phyloP scores from a whole-genome alignment of 805 yeast genomes.

The Maudiozyma pseudohumilis region DNA sequence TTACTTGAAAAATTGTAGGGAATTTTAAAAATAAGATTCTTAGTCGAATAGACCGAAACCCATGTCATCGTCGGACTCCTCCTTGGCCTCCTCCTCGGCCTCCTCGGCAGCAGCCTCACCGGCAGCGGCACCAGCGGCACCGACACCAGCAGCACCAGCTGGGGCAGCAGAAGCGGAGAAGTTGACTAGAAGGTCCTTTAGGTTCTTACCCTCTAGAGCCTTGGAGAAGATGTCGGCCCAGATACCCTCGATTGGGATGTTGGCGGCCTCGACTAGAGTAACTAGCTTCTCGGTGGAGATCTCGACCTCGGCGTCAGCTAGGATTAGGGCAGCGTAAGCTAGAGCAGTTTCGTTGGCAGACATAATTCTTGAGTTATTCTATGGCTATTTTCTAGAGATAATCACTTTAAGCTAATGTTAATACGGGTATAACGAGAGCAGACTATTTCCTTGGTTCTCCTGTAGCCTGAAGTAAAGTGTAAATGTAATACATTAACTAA shows the following conservation, averaged over 20 bases:
- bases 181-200: conserved; percentile 56
- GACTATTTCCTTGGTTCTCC: conserved; percentile 27
- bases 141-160: conserved; percentile 32
- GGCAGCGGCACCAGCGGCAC: conserved; percentile 37
- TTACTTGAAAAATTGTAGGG: not conserved
- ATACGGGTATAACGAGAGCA: conserved; percentile 20
- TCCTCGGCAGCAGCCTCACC: conserved; percentile 35
- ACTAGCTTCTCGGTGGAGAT: conserved; percentile 74
- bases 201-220: conserved; percentile 73
- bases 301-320: conserved; percentile 95
- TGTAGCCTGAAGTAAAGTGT: not conserved
- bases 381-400: conserved; percentile 20
- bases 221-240: conserved; percentile 79
- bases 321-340: conserved; percentile 96
- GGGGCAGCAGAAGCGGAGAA: conserved; percentile 43
- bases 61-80: conserved; percentile 77
- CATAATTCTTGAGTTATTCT: conserved; percentile 9
- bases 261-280: conserved; percentile 66
- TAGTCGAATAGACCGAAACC: conserved; percentile 89
- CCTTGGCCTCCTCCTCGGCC: conserved; percentile 49
- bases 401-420: conserved; percentile 26
- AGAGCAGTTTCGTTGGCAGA: conserved; percentile 72
- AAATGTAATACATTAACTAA: not conserved
- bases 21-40: conserved; percentile 8
- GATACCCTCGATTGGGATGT: conserved; percentile 51